phyloP scores from a whole-genome alignment of 805 yeast genomes.

The Candida dendrica region DNA sequence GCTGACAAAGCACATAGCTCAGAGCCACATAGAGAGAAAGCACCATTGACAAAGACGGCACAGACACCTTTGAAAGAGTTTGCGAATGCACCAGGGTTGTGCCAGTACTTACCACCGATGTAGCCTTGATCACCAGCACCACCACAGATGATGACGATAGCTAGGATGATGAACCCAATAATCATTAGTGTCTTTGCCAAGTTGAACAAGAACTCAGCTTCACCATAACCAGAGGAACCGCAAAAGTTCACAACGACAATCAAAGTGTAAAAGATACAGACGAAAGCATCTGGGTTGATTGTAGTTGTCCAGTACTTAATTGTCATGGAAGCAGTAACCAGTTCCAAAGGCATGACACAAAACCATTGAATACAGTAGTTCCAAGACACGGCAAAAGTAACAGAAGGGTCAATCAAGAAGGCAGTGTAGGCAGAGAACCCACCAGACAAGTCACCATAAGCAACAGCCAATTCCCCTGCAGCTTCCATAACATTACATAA shows the following conservation, averaged over 20 bases:
- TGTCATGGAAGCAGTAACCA: conserved; percentile 48
- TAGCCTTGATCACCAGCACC: conserved; percentile 49
- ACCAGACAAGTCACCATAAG: conserved; percentile 31
- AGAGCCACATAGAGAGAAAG: conserved; percentile 60
- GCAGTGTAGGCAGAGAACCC: conserved; percentile 32
- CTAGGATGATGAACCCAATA: conserved; percentile 48
- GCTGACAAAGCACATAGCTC: conserved; percentile 62
- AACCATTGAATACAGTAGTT: conserved; percentile 51
- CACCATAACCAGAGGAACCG: conserved; percentile 65
- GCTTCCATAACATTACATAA: conserved; percentile 54
- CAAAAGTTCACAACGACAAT: conserved; percentile 44
- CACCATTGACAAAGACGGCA: conserved; percentile 54
- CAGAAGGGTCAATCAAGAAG: conserved; percentile 38
- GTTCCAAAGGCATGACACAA: conserved; percentile 45
- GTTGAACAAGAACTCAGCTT: conserved; percentile 55
- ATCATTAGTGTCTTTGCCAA: conserved; percentile 50
- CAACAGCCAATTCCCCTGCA: conserved; percentile 44
- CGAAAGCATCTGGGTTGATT: conserved; percentile 47
- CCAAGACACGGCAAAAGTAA: conserved; percentile 60
- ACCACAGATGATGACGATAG: conserved; percentile 50
- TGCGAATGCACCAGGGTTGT: conserved; percentile 44
- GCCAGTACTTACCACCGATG: conserved; percentile 56
- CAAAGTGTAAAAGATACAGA: conserved; percentile 45
- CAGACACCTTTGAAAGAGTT: conserved; percentile 54
- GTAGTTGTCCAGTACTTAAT: conserved; percentile 37